These are phyloP conservation scores for Penicillium sp. DNA, from an alignment of 2,329 filamentous ascomycete genomes.

Conservation along the genomic window DNA sequence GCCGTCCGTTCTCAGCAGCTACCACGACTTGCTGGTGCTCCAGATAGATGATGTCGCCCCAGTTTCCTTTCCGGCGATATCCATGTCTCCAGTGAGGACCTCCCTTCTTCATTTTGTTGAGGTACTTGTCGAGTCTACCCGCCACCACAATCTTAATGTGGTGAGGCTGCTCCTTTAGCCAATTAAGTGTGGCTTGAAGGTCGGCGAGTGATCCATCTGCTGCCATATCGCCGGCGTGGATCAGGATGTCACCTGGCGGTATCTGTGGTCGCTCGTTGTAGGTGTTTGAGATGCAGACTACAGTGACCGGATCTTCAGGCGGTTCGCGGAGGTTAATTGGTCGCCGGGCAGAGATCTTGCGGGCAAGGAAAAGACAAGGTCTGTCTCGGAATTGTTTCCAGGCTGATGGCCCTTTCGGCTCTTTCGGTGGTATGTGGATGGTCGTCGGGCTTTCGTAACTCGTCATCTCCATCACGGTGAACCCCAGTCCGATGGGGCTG, in stretches of 20 bases:
- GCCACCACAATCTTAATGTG: background rate
- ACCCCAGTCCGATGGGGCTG: background rate
- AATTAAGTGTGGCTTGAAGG: background rate
- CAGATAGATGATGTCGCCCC: conserved; percentile 2
- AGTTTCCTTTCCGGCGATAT: background rate
- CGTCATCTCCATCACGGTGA: too few relatives aligned
- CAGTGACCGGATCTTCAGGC: background rate
- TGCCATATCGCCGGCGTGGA: background rate
- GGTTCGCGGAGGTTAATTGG: background rate
- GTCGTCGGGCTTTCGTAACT: too few relatives aligned
- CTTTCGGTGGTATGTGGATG: background rate
- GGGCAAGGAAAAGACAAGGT: conserved; percentile 3
- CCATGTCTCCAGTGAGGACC: background rate
- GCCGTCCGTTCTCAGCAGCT: background rate
- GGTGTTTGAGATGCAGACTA: background rate
- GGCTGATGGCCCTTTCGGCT: background rate
- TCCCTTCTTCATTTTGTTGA: background rate
- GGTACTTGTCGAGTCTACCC: background rate
- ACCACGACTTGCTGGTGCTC: background rate
- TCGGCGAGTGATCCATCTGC: background rate
- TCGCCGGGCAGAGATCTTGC: background rate
- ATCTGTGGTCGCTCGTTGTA: background rate
- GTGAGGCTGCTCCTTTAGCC: background rate
- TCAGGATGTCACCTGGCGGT: background rate
- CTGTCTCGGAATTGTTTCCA: background rate